phyloP scores from a whole-genome alignment of 2,329 filamentous ascomycete genomes.

The Pseudogymnoascus sp. region DNA sequence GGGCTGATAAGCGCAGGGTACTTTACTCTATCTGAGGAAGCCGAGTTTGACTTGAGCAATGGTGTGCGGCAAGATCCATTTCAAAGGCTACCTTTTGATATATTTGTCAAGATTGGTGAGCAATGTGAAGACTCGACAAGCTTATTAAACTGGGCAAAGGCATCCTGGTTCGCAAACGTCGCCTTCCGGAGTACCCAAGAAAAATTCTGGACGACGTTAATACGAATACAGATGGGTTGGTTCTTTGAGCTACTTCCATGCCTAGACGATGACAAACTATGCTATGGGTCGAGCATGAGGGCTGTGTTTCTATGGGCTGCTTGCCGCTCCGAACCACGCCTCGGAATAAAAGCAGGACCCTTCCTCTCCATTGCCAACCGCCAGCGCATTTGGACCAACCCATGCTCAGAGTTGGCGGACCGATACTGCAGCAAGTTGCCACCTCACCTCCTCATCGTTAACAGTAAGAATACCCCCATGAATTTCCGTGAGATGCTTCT shows the following conservation, averaged over 20 bases:
- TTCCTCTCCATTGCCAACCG: slow-evolving; percentile 28
- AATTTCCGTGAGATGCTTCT: not conserved
- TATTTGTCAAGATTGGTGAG: too few species aligned
- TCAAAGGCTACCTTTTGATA: too few species aligned
- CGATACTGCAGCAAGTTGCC: not conserved
- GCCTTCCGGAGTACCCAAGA: not conserved
- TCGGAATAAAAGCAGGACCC: slow-evolving; percentile 18
- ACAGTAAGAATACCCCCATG: not conserved
- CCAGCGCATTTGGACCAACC: slow-evolving; percentile 24
- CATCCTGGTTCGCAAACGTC: not conserved
- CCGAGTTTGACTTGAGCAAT: too few species aligned
- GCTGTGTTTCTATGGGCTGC: slow-evolving; percentile 19
- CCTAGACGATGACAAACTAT: not conserved
- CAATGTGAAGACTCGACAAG: not conserved
- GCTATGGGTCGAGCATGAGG: not conserved
- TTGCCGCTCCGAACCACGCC: slow-evolving; percentile 14
- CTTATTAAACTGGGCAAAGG: not conserved
- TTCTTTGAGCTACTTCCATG: not conserved
- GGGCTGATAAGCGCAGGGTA: not conserved
- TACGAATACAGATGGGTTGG: not conserved
- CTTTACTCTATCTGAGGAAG: not conserved
- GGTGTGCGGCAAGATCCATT: too few species aligned
- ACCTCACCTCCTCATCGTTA: not conserved
- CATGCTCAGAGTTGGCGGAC: not conserved
- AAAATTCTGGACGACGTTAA: not conserved